A percentile compares a stretch with the other conserved stretches of the same genome.
phyloP scores from a whole-genome alignment of 73 alveolate species.

The Tetrahymena malaccensis region DNA sequence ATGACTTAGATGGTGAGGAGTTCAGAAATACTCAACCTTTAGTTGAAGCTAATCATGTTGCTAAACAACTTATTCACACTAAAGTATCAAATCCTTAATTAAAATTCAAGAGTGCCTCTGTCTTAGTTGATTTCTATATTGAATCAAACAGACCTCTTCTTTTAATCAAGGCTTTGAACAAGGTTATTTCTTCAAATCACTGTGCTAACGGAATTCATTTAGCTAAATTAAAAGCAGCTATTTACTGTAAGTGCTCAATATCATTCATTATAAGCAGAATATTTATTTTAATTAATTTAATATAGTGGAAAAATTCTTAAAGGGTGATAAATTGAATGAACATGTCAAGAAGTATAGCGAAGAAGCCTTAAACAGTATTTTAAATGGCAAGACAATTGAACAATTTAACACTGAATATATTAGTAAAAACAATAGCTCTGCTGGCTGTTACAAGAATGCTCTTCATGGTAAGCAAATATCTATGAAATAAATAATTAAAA shows the following conservation, averaged over 20 bases:
- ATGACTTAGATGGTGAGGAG: constrained; percentile 26
- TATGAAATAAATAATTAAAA: background rate
- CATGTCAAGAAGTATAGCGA: background rate
- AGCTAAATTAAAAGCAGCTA: background rate
- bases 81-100: background rate
- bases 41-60: background rate
- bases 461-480: background rate
- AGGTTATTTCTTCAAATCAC: background rate
- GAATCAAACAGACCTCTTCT: constrained; percentile 23
- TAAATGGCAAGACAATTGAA: background rate
- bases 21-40: background rate
- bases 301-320: background rate
- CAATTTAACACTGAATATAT: background rate
- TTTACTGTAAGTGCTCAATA: background rate
- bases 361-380: background rate
- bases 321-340: background rate
- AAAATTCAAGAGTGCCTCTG: constrained; percentile 5
- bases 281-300: background rate
- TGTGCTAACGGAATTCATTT: background rate
- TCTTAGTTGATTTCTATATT: constrained; percentile 15
- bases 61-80: constrained; percentile 14
- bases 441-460: background rate
- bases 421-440: background rate
- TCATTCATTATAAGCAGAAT: background rate
- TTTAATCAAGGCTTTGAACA: constrained; percentile 13